Evolutionary conservation across 495 filamentous ascomycete species (phyloP).

Genomic region (Hypoxylon intermedium): DNA sequence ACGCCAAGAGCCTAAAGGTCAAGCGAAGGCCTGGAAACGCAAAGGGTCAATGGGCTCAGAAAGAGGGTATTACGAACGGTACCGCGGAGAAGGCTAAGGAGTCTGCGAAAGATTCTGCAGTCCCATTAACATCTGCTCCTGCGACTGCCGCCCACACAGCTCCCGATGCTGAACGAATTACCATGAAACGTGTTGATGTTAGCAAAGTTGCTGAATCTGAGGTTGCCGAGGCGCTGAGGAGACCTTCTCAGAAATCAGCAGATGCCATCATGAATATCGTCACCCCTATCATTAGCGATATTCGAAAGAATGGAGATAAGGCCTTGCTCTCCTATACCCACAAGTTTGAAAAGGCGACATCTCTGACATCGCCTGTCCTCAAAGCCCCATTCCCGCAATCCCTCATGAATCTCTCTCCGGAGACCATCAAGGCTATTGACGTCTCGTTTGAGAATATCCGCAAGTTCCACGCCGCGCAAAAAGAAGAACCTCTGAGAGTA

Average conservation of each 20-base stretch:
- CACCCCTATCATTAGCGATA: slow-evolving; percentile 85
- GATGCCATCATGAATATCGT: slow-evolving; percentile 90
- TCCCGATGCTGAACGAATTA: slow-evolving; percentile 68
- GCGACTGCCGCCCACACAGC: slow-evolving; percentile 52
- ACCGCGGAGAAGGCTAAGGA: slow-evolving; percentile 49
- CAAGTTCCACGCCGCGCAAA: slow-evolving; percentile 91
- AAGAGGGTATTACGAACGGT: slow-evolving; percentile 68
- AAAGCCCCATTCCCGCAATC: slow-evolving; percentile 82
- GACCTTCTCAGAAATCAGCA: slow-evolving; percentile 90
- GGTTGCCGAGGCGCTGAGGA: slow-evolving; percentile 74
- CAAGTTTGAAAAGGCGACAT: slow-evolving; percentile 95
- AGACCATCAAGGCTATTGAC: slow-evolving; percentile 91
- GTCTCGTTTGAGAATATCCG: slow-evolving; percentile 91
- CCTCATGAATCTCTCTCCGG: slow-evolving; percentile 82
- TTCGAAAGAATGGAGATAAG: slow-evolving; percentile 80
- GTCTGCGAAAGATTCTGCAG: slow-evolving; percentile 37
- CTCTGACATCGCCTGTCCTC: slow-evolving; percentile 85
- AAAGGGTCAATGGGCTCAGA: slow-evolving; percentile 86
- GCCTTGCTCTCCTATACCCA: slow-evolving; percentile 90
- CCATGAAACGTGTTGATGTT: slow-evolving; percentile 80
- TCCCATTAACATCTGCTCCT: slow-evolving; percentile 33
- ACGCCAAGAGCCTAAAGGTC: slow-evolving; percentile 92
- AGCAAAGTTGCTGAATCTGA: slow-evolving; percentile 63
- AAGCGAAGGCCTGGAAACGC: slow-evolving; percentile 91
- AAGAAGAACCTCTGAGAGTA: slow-evolving; percentile 77